Base-by-base conservation (phyloP, 805 yeast genomes). In the Saitoella complicata region DNA sequence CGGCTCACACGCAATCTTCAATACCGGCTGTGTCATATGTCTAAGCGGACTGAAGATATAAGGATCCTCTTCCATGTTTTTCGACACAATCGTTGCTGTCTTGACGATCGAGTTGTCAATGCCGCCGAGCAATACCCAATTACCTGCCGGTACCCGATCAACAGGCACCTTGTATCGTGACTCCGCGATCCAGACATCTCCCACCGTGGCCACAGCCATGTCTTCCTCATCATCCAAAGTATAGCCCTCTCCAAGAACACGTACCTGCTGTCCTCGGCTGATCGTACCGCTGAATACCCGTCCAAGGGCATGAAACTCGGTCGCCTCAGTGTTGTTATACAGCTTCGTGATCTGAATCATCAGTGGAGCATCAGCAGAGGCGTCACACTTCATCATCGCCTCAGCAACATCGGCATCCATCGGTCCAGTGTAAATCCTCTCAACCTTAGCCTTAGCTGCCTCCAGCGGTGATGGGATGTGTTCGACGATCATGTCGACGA, bases 1-100 rank as follows among this genome's bases (percentile, higher is more conserved):
- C 0, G 96, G 93, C 55, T 86, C 93, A 12, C 88, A 71, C 0
- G 94, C 86, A 3, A 88, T 72, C 54, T 85, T 84, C 54, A 83
- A 74, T 1, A 81, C 76, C 0, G 94, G 75, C 41, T 68, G 64
- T 5, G 65, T 59, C 2, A 76, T 58, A 47, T 66, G 69, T 39
- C 69, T 67, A 10, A 72, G 54, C 0, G 69, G 65, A 40, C 58
- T 63, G 49, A 71, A 66, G n/a, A 60, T 58, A 8, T 57, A 51
- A 11, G 60, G 51, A 8, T 57, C 54, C 3, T 57, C 57, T 3
- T 56, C 51, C 2, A 54, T 44, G 4, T 50, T 46, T 1, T 46
- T 69, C 36, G 53, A 43, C 4, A 50, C 64, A 61, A 86, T 60
- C 0, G 85, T 71, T 1, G 80, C 88, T 5, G 73, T 66, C 53